Conservation (phyloP, 495 filamentous ascomycete species). For the Rostrohypoxylon terebratum region DNA sequence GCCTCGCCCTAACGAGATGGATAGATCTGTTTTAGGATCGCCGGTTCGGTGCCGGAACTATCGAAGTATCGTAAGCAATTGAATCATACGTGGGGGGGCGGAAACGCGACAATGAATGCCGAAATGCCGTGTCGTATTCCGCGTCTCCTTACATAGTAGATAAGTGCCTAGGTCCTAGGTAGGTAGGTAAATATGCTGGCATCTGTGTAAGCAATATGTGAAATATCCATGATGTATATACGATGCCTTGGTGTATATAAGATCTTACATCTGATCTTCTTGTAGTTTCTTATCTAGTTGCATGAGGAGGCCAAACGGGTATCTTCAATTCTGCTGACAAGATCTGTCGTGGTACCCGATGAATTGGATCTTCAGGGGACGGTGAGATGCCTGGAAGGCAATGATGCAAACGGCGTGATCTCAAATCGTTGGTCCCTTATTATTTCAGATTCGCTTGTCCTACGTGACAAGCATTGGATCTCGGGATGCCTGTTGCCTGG, state of each 20-base stretch:
- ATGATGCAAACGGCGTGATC: conserved; percentile 47
- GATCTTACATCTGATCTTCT: conserved; percentile 40
- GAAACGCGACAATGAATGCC: conserved; percentile 38
- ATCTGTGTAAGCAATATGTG: no score
- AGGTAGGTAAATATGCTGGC: neutral
- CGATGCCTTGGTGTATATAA: neutral
- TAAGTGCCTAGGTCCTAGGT: no score
- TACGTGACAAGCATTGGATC: conserved; percentile 50
- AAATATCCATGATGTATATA: no score
- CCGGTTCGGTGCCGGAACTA: conserved; percentile 36
- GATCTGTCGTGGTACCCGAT: conserved; percentile 47
- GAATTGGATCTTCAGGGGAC: conserved; percentile 47
- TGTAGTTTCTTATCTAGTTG: conserved; percentile 19
- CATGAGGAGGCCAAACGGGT: conserved; percentile 14
- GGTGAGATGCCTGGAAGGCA: conserved; percentile 1
- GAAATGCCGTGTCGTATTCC: conserved; percentile 35
- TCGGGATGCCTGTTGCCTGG: conserved; percentile 34
- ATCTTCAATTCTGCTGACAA: conserved; percentile 41
- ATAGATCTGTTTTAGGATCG: conserved; percentile 39
- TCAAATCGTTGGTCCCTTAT: conserved; percentile 41
- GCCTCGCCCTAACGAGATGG: conserved; percentile 29
- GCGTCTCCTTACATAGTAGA: no score
- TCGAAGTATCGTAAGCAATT: conserved; percentile 33
- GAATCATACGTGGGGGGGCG: conserved; percentile 42
- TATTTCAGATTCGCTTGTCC: conserved; percentile 43